These are phyloP conservation scores for Juglanconis juglandina DNA, from an alignment of 2,329 filamentous ascomycete genomes.

Conservation along the genomic window DNA sequence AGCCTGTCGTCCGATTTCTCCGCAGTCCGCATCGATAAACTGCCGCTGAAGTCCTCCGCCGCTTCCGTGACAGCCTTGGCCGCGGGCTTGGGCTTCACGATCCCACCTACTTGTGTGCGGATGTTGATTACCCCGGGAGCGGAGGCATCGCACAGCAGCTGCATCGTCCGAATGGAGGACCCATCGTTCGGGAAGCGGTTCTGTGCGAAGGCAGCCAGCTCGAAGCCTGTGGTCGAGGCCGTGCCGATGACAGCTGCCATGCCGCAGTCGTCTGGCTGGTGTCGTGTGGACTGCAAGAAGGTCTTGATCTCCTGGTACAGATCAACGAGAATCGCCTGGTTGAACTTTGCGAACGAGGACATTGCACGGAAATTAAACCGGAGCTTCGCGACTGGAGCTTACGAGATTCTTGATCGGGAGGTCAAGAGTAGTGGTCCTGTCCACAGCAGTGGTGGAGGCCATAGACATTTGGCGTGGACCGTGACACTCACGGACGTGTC, in stretches of 20 bases:
- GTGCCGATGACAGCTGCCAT: no score
- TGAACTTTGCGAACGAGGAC: conserved; percentile 26
- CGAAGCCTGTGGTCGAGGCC: no score
- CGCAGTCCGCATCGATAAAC: conserved; percentile 29
- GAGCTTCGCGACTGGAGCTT: conserved; percentile 22
- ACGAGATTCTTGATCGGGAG: conserved; percentile 22
- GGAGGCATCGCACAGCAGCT: no score
- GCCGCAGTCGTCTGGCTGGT: no score
- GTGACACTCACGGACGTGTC: conserved; percentile 26
- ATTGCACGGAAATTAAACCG: conserved; percentile 21
- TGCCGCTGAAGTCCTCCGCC: conserved; percentile 19
- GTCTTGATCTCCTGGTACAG: conserved; percentile 19
- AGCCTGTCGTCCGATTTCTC: conserved; percentile 35
- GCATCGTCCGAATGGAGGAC: no score
- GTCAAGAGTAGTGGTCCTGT: conserved; percentile 17
- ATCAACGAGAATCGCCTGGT: conserved; percentile 24
- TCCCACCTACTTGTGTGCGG: no score
- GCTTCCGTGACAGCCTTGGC: no score
- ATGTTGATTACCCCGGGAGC: no score
- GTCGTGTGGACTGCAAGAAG: no score
- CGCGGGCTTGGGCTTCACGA: no score
- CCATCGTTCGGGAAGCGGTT: no score
- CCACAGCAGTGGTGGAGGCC: neutral
- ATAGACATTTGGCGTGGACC: conserved; percentile 21
- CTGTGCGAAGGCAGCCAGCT: no score